Evolutionary conservation across 208 protist genomes (phyloP), one percentile per base, ranked within the genome.

Genomic region (Trypanosoma brucei): DNA sequence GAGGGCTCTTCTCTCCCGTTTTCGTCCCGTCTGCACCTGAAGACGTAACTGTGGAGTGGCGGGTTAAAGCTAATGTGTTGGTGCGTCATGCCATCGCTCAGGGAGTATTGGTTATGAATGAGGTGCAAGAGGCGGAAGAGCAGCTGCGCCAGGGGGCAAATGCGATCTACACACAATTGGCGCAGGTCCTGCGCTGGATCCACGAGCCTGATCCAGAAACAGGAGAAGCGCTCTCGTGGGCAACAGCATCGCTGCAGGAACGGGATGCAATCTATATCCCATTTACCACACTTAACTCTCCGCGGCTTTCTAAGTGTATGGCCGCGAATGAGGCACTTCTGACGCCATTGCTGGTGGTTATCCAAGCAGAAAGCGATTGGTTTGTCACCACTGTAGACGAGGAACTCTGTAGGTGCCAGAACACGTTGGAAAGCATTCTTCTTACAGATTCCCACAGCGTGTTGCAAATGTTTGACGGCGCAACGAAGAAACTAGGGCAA

Each of bases 1-100:
- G 70, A 8, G 55, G 69, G 42, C 60, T 86, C 30, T 69, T 67
- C 14, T 50, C 69, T 0, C 58, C 50, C 30, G 68, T 83, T 36
- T 81, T 91, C 54, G 62, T 81, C 11, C 56, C 55, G 42, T 71
- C 62, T 52, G 72, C 79, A 22, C 57, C 63, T 37, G 50, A n/a
- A 6, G 75, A 83, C 30, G 82, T 95, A 13, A 72, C 85, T 37
- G 77, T 88, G 40, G 85, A 95, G 77, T 92, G 84, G 85, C 82
- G 83, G 9, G 88, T 95, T 72, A 86, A 83, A 62, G 83, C 81
- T 9, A 88, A 82, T 65, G 77, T 95, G 3, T 64, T 95, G 34
- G 65, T 91, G 53, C 81, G 83, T 14, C 82, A 92, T 62, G 78
- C 71, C 34, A 65, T 80, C 11, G 76, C 82, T 0, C 65, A 75